These are phyloP conservation scores for Venturia pyrina DNA, from an alignment of 2,329 filamentous ascomycete species.

Conservation along the genomic window DNA sequence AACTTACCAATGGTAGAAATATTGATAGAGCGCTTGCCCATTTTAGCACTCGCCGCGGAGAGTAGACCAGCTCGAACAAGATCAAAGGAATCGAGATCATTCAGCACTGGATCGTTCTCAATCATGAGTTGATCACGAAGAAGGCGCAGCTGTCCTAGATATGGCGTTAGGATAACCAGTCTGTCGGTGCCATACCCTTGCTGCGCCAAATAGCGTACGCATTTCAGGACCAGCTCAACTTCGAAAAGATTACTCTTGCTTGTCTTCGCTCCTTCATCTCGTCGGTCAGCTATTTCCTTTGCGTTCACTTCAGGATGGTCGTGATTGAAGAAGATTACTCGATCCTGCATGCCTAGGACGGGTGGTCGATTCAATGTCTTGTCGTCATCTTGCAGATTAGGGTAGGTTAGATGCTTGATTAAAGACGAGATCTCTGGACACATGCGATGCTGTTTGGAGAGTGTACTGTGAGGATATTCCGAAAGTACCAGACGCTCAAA, in stretches of 20 bases:
- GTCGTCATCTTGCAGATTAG: slow-evolving; percentile 45
- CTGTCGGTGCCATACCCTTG: slow-evolving; percentile 59
- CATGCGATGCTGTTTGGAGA: slow-evolving; percentile 58
- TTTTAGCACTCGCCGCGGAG: slow-evolving; percentile 40
- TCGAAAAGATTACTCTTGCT: slow-evolving; percentile 58
- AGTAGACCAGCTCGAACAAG: slow-evolving; percentile 53
- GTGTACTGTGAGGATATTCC: slow-evolving; percentile 43
- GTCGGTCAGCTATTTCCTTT: slow-evolving; percentile 34
- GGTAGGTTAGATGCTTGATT: slow-evolving; percentile 51
- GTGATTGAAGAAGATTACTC: slow-evolving; percentile 61
- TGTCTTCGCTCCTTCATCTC: slow-evolving; percentile 38
- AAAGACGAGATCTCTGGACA: slow-evolving; percentile 55
- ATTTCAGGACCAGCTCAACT: slow-evolving; percentile 53
- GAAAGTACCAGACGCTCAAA: slow-evolving; percentile 57
- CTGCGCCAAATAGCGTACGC: slow-evolving; percentile 57
- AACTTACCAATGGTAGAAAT: slow-evolving; percentile 60
- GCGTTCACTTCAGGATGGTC: slow-evolving; percentile 41
- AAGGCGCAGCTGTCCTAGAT: slow-evolving; percentile 56
- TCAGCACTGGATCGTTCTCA: slow-evolving; percentile 55
- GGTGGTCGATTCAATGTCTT: slow-evolving; percentile 37
- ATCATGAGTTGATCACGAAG: slow-evolving; percentile 43
- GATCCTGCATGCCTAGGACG: slow-evolving; percentile 47
- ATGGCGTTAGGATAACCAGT: slow-evolving; percentile 61
- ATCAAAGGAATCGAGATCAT: slow-evolving; percentile 57
- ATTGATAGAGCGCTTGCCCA: slow-evolving; percentile 43